Conservation (phyloP, 2,329 filamentous ascomycete genomes). For the Penicillium italicum region DNA sequence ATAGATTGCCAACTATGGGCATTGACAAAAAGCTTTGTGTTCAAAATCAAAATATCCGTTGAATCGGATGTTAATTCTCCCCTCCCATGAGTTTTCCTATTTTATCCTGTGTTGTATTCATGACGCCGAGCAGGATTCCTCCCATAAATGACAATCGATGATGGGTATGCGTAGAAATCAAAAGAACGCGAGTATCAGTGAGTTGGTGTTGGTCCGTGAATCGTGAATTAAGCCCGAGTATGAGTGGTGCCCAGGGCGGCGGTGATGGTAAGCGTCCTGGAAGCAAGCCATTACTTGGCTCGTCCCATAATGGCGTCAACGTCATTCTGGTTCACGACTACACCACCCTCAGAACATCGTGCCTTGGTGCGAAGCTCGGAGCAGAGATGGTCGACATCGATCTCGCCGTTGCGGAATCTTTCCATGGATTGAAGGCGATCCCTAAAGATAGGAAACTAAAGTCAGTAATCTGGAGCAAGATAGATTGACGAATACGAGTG, state of each 20-base stretch:
- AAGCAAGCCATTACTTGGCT: constrained; percentile 23
- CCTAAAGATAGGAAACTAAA: constrained; percentile 53
- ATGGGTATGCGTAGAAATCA: constrained; percentile 29
- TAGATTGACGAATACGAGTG: no score
- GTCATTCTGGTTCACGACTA: constrained; percentile 83
- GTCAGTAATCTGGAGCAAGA: constrained; percentile 40
- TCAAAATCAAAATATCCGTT: background rate
- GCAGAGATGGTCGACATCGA: constrained; percentile 90
- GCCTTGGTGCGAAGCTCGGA: constrained; percentile 92
- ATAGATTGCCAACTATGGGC: background rate
- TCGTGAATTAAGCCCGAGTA: constrained; percentile 16
- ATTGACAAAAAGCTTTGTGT: background rate
- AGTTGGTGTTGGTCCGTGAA: constrained; percentile 15
- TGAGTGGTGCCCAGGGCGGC: background rate
- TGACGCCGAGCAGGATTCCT: constrained; percentile 18
- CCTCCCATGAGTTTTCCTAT: constrained; percentile 1
- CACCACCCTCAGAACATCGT: constrained; percentile 83
- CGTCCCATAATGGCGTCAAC: constrained; percentile 71
- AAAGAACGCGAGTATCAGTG: constrained; percentile 11
- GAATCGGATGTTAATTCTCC: background rate
- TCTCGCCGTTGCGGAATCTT: constrained; percentile 82
- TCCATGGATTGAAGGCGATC: constrained; percentile 83
- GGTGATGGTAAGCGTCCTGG: background rate
- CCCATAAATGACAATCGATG: constrained; percentile 18
- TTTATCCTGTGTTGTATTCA: constrained; percentile 15